phyloP scores from a whole-genome alignment of 345 rosid species.

The Citrus sp. region DNA sequence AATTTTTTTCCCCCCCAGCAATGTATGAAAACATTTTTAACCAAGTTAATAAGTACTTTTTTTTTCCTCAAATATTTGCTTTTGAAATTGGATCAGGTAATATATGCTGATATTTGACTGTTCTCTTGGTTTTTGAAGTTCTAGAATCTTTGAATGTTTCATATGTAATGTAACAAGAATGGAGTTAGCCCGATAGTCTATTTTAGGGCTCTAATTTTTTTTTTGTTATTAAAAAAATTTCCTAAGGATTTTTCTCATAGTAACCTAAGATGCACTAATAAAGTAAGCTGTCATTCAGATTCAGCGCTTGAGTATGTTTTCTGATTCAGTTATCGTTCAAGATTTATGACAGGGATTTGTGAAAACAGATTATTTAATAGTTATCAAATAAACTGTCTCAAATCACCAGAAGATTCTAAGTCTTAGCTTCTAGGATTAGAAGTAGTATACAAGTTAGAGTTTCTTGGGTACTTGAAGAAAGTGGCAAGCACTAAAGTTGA shows the following conservation, averaged over 20 bases:
- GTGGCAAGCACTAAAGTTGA: not conserved
- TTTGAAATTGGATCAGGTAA: not conserved
- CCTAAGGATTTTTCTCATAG: no score
- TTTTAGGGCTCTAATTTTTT: not conserved
- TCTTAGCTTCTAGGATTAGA: not conserved
- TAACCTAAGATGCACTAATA: not conserved
- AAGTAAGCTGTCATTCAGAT: not conserved
- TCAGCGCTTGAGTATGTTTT: no score
- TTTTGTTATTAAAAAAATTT: not conserved
- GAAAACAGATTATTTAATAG: not conserved
- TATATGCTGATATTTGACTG: not conserved
- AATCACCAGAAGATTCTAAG: not conserved
- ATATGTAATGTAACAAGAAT: not conserved
- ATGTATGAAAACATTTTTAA: constrained; percentile 10
- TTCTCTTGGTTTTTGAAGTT: not conserved
- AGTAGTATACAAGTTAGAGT: not conserved
- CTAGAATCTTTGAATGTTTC: not conserved
- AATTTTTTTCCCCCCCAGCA: constrained; percentile 14
- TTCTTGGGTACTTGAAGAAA: not conserved
- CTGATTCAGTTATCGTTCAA: not conserved
- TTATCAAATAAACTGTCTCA: not conserved
- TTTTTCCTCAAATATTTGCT: not conserved
- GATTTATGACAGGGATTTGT: not conserved
- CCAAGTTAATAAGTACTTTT: not conserved
- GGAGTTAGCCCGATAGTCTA: not conserved